These are phyloP conservation scores for Articulospora tetracladia DNA, from an alignment of 495 filamentous ascomycete species.

Conservation along the genomic window DNA sequence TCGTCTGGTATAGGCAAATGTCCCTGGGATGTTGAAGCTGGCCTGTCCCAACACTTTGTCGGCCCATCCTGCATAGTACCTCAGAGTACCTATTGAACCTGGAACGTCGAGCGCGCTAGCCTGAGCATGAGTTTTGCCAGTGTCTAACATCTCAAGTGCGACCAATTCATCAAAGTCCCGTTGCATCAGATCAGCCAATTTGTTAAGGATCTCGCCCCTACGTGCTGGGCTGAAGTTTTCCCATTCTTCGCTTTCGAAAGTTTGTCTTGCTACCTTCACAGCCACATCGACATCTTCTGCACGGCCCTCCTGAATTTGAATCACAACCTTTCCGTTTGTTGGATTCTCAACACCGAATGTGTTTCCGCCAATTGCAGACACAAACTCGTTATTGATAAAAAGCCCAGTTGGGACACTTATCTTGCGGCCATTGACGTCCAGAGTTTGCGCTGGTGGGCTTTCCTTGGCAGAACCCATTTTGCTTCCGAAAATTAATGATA, in stretches of 20 bases:
- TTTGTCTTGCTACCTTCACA: conserved; percentile 75
- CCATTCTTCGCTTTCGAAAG: conserved; percentile 76
- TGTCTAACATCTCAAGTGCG: conserved; percentile 89
- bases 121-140: conserved; percentile 81
- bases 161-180: conserved; percentile 70
- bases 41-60: conserved; percentile 85
- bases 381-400: background rate
- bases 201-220: conserved; percentile 68
- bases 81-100: conserved; percentile 62
- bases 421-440: background rate
- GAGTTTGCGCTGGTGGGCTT: background rate
- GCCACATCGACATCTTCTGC: conserved; percentile 69
- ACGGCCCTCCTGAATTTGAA: background rate
- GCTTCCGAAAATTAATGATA: background rate
- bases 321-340: background rate
- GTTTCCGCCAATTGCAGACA: background rate
- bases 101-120: conserved; percentile 66
- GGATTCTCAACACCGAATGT: background rate
- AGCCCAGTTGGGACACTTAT: background rate
- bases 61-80: conserved; percentile 85
- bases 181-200: conserved; percentile 72
- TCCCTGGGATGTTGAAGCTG: conserved; percentile 55
- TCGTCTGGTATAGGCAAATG: conserved; percentile 8
- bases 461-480: background rate
- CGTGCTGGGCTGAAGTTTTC: conserved; percentile 63